These are phyloP conservation scores for Arctium minus DNA, from an alignment of 129 eudicot species.

Conservation along the genomic window DNA sequence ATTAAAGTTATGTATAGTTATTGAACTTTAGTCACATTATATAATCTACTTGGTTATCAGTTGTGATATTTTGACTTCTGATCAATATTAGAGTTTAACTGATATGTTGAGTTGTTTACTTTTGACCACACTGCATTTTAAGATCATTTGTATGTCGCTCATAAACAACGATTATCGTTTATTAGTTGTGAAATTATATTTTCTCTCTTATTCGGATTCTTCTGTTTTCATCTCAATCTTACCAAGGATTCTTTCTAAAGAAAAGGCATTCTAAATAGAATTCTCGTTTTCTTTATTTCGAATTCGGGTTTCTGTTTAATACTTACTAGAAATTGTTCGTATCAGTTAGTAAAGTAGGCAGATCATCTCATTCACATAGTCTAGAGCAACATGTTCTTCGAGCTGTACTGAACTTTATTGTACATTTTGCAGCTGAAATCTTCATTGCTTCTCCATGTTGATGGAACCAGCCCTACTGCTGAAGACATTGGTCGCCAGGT, in stretches of 20 bases:
- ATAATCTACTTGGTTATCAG: background rate
- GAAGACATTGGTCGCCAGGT: constrained; percentile 92
- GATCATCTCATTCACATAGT: no score
- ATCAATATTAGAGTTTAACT: background rate
- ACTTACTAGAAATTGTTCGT: background rate
- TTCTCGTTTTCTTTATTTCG: background rate
- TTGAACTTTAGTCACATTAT: background rate
- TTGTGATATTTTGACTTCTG: background rate
- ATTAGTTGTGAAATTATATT: no score
- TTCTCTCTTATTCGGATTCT: no score
- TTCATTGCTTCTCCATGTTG: constrained; percentile 69
- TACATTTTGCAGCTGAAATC: constrained; percentile 61
- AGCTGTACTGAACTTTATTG: background rate
- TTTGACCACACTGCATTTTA: no score
- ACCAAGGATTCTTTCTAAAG: no score
- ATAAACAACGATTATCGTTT: no score
- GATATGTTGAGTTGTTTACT: no score
- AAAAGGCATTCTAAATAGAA: no score
- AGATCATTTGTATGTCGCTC: no score
- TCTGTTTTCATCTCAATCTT: no score
- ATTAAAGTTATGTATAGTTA: background rate
- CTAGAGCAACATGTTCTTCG: background rate
- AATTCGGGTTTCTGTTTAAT: background rate
- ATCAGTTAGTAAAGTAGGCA: background rate
- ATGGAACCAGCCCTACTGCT: constrained; percentile 78